Percentiles rank a stretch among this genome's conserved stretches.
Evolutionary conservation across 306 rosid species (phyloP).

Genomic region (Abrus pulchellus): DNA sequence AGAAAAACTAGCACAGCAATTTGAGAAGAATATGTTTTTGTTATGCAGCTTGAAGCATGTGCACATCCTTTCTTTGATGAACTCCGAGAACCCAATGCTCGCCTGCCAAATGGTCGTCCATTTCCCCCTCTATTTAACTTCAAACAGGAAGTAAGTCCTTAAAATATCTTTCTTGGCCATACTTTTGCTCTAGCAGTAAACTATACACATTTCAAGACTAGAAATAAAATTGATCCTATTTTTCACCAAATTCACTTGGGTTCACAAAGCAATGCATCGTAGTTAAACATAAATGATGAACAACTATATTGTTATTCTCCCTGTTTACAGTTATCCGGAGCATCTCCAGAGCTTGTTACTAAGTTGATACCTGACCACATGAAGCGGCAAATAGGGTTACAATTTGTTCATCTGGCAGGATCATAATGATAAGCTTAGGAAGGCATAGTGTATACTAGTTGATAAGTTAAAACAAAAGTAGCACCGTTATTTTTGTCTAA

Average conservation of each 20-base stretch:
- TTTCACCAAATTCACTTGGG: not conserved
- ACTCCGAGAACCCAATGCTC: slow-evolving; percentile 86
- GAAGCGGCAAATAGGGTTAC: slow-evolving; percentile 85
- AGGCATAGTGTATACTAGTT: slow-evolving; percentile 53
- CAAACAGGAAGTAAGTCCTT: slow-evolving; percentile 83
- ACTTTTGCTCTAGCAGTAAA: not conserved
- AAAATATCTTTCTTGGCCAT: not conserved
- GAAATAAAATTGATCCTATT: not conserved
- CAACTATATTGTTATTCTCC: slow-evolving; percentile 20
- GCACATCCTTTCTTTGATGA: slow-evolving; percentile 96
- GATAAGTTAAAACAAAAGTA: slow-evolving; percentile 60
- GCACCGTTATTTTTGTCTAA: slow-evolving; percentile 67
- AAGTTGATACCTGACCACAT: slow-evolving; percentile 89
- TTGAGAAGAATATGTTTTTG: slow-evolving; percentile 44
- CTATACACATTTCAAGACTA: slow-evolving; percentile 8
- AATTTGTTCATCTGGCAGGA: slow-evolving; percentile 65
- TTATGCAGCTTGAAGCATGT: slow-evolving; percentile 92
- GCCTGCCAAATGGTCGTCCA: slow-evolving; percentile 85
- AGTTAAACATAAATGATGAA: slow-evolving; percentile 1
- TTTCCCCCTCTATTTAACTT: slow-evolving; percentile 90
- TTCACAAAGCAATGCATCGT: not conserved
- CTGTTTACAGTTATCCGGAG: slow-evolving; percentile 70
- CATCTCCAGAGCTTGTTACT: slow-evolving; percentile 84
- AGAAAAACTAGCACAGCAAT: slow-evolving; percentile 16
- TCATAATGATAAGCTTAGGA: slow-evolving; percentile 59